These are phyloP conservation scores for Naganishia sp. DNA, from an alignment of 1,284 basidiomycete genomes.

Conservation along the genomic window DNA sequence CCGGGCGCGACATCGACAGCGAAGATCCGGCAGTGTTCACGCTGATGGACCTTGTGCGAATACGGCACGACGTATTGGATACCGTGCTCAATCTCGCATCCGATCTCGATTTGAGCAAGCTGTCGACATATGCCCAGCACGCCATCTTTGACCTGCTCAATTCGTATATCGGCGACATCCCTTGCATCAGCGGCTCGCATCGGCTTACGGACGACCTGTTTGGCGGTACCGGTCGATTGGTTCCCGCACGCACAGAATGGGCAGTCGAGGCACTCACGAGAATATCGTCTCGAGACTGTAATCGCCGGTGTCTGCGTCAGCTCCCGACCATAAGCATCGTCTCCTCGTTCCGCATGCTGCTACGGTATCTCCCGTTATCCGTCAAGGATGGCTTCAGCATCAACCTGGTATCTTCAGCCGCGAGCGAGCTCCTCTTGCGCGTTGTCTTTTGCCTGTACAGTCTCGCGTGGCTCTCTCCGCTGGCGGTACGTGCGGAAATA, in stretches of 20 bases:
- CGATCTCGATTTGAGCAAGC: conserved; percentile 57
- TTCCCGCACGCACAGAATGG: conserved; percentile 66
- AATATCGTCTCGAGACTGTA: conserved; percentile 72
- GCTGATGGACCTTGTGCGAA: conserved; percentile 67
- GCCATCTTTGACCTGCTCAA: conserved; percentile 57
- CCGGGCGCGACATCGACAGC: conserved; percentile 36
- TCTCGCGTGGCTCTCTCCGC: conserved; percentile 78
- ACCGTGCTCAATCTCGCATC: conserved; percentile 70
- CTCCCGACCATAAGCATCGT: conserved; percentile 65
- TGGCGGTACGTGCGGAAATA: conserved; percentile 68
- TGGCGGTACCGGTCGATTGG: not conserved
- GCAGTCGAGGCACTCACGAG: conserved; percentile 82
- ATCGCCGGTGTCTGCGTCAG: conserved; percentile 69
- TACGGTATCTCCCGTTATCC: conserved; percentile 77
- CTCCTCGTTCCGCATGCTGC: conserved; percentile 66
- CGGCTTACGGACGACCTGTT: conserved; percentile 33
- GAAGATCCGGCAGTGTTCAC: conserved; percentile 62
- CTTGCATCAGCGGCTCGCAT: conserved; percentile 45
- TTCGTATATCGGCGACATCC: conserved; percentile 35
- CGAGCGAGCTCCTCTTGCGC: conserved; percentile 62
- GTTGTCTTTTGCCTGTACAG: conserved; percentile 78
- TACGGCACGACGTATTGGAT: conserved; percentile 76
- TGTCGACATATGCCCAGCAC: conserved; percentile 44
- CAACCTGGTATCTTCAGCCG: conserved; percentile 70
- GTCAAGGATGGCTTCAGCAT: conserved; percentile 69